Percentiles rank a stretch among this genome's conserved stretches.
Evolutionary conservation across 176 grass and related monocot genomes (phyloP).

Genomic region (Alloteropsis semialata): DNA sequence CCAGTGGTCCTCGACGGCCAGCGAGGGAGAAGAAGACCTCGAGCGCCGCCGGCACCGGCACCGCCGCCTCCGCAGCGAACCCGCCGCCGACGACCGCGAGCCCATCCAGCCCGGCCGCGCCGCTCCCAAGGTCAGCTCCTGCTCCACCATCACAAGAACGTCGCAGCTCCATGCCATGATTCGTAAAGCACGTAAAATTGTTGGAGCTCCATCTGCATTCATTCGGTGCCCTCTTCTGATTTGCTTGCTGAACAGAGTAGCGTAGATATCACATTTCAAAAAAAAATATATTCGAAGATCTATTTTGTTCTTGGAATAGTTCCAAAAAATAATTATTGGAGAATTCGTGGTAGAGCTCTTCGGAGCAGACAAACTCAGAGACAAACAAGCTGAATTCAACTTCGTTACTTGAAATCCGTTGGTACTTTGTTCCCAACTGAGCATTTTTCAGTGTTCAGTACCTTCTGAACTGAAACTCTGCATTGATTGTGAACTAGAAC

Average conservation of each 20-base stretch:
- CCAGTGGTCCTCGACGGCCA: background rate
- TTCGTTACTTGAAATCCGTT: no score
- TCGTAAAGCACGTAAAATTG: background rate
- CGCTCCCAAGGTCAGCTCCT: conserved; percentile 29
- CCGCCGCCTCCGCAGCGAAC: conserved; percentile 18
- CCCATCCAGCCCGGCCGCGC: conserved; percentile 7
- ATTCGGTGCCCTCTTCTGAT: background rate
- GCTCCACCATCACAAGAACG: background rate
- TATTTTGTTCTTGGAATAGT: no score
- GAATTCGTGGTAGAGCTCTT: no score
- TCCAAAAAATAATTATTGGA: no score
- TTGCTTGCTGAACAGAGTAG: background rate
- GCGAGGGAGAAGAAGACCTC: background rate
- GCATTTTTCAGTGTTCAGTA: no score
- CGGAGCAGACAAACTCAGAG: no score
- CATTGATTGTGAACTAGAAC: no score
- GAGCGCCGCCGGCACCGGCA: background rate
- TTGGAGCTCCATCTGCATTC: background rate
- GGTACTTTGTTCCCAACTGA: no score
- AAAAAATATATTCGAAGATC: no score
- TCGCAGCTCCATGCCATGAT: background rate
- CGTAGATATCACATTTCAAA: no score
- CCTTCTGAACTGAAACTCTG: no score
- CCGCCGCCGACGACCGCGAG: background rate
- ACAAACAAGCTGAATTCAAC: no score